phyloP scores from a whole-genome alignment of 2,329 filamentous ascomycete species.

The Akanthomyces uredinophilus region DNA sequence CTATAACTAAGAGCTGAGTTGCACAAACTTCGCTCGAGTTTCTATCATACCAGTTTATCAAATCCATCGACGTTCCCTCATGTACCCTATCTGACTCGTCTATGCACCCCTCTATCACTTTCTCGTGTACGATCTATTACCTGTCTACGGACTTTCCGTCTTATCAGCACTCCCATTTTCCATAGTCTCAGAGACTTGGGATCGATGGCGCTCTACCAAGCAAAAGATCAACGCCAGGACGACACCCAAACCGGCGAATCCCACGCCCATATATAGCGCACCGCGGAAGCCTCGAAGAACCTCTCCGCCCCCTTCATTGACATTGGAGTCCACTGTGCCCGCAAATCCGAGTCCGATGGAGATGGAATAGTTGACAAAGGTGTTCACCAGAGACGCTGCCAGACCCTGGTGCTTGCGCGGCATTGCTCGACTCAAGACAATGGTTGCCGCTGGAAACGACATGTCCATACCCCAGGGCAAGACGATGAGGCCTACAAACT shows the following conservation, averaged over 20 bases:
- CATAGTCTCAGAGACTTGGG: background rate
- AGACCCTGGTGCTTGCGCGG: slow-evolving; percentile 35
- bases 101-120: too few species aligned
- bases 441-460: slow-evolving; percentile 53
- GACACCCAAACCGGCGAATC: slow-evolving; percentile 31
- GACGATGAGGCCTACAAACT: slow-evolving; percentile 51
- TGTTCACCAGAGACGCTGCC: slow-evolving; percentile 48
- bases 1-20: background rate
- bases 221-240: slow-evolving; percentile 22
- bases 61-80: too few species aligned
- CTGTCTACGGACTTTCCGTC: background rate
- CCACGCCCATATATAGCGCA: slow-evolving; percentile 36
- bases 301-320: slow-evolving; percentile 24
- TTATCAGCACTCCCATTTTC: background rate
- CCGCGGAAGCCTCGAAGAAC: slow-evolving; percentile 32
- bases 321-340: slow-evolving; percentile 48
- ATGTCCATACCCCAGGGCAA: slow-evolving; percentile 59
- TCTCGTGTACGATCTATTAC: too few species aligned
- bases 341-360: slow-evolving; percentile 58
- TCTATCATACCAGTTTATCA: too few species aligned
- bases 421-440: slow-evolving; percentile 50
- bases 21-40: background rate
- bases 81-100: too few species aligned
- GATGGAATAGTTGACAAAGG: slow-evolving; percentile 60
- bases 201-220: background rate